Evolutionary conservation across 2,329 filamentous ascomycete genomes (phyloP).

Genomic region (Moelleriella libera): DNA sequence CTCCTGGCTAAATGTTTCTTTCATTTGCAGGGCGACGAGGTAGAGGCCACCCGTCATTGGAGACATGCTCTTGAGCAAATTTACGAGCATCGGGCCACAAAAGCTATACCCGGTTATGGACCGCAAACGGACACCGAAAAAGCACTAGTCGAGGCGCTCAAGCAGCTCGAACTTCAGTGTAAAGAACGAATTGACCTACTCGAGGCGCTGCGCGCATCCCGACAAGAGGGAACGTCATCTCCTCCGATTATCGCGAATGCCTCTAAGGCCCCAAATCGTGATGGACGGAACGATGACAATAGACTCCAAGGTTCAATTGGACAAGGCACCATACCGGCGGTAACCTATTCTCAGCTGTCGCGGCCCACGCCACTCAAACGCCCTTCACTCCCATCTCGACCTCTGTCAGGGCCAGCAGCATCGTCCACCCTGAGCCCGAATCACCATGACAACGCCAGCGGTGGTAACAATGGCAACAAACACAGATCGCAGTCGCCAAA

Average conservation of each 20-base stretch:
- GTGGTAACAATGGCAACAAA: conserved; percentile 6
- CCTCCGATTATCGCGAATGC: neutral
- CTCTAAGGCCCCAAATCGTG: neutral
- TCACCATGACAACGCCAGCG: conserved; percentile 7
- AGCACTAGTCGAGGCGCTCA: conserved; percentile 66
- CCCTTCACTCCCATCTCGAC: conserved; percentile 38
- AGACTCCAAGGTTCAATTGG: conserved; percentile 51
- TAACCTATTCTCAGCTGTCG: conserved; percentile 71
- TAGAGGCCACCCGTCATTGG: conserved; percentile 85
- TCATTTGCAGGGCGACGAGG: conserved; percentile 64
- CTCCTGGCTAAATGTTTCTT: neutral
- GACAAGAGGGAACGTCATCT: conserved; percentile 22
- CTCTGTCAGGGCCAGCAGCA: conserved; percentile 33
- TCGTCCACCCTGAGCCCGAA: conserved; percentile 15
- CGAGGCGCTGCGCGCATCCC: conserved; percentile 61
- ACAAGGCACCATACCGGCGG: conserved; percentile 65
- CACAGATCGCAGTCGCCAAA: conserved; percentile 18
- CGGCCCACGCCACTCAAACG: conserved; percentile 47
- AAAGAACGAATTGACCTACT: conserved; percentile 85
- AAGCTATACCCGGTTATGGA: conserved; percentile 51
- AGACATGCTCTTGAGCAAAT: conserved; percentile 78
- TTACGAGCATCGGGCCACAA: conserved; percentile 69
- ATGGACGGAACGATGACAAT: conserved; percentile 6
- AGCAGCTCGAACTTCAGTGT: conserved; percentile 76
- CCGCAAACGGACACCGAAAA: conserved; percentile 73